Base-by-base conservation (phyloP, 2,329 filamentous ascomycete species). In the Trichoderma harzianum region DNA sequence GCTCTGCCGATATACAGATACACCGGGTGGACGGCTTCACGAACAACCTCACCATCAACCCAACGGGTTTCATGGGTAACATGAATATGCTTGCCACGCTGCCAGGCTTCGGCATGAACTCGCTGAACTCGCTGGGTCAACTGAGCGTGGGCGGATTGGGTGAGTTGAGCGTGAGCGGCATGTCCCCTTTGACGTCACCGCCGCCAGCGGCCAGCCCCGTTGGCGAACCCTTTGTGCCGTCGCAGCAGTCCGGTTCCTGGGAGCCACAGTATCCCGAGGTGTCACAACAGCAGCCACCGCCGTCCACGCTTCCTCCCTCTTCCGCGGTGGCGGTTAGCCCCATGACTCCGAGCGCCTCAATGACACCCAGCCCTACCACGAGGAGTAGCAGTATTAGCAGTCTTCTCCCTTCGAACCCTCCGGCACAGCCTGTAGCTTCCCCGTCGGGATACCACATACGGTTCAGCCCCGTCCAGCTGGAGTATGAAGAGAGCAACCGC, bases 401-500 rank as follows among this genome's bases (percentile, higher is more conserved):
- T 57, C 64, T 74, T 67, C 26, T 69, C 57, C 14, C 71, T 67
- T 24, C 28, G 66, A 18, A 51, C 58, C 24, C 69, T 32, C 28
- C 43, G 36, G 18, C 47, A 74, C 8, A 67, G 75, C 39, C 51
- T 7, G 39, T 69, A 32, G 26, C 51, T 10, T 24, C 28, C 0
- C 67, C 71, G 3, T 69, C 78, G 0, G 78, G 76, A 12, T 81
- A 79, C 55, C 79, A 78, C 72, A 77, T 81, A 75, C 85, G 87
- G 5, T 90, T 89, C 77, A 90, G 85, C 76, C 84, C 78, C 12
- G 77, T 82, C 58, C 81, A 83, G 68, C 75, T 80, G 10, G 80
- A 86, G 72, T 89, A 86, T 77, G 86, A 86, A 71, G 87, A 86
- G 71, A 80, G 81, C 26, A 85, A 84, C 67, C 82, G 79, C 71